Evolutionary conservation across 306 rosid species (phyloP), one percentile per base, ranked within the genome.

Genomic region (apple (Malus domestica)): DNA sequence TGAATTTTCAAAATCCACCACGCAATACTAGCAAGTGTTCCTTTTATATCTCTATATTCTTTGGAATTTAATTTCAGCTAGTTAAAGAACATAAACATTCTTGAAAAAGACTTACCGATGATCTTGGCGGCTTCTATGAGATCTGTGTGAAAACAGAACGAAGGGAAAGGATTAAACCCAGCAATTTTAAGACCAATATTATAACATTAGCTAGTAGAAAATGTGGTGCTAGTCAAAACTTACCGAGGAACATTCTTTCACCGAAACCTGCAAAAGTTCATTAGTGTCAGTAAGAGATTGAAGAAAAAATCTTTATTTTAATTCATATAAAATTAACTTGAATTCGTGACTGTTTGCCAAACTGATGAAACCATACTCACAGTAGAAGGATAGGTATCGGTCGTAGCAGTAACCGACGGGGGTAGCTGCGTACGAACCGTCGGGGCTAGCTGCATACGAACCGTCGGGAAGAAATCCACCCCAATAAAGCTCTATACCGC

Each of bases 381-480:
- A 71, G 35, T 54, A 0, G 13, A 32, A 20, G 64, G 75, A 71
- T 14, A 54, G 75, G 49, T 7, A 1, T 3, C 1, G 46, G 19
- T 0, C 0, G 64, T 52, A 3, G 64, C 75, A 71, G 49, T 10
- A 32, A 2, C 12, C 25, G 25, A 25, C 25, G 25, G 25, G 25
- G 25, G 25, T 25, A 25, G 25, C 25, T 25, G 25, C 25, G 25
- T 25, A 25, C 25, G 25, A 25, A 25, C 25, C 25, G 25, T 25
- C 25, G 25, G 25, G 25, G 25, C 25, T 25, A 25, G 25, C 25
- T 25, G 25, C 25, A 25, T 25, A 25, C 25, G 25, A 25, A 25
- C 25, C 0, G 4, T 0, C 0, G n/a, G 18, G 27, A 44, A 49
- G 22, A 19, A 10, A 6, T 9, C 0, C 0, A 0, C 0, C 0